These are phyloP conservation scores for Lactarius indigo DNA, from an alignment of 768 basidiomycete species.

Conservation along the genomic window DNA sequence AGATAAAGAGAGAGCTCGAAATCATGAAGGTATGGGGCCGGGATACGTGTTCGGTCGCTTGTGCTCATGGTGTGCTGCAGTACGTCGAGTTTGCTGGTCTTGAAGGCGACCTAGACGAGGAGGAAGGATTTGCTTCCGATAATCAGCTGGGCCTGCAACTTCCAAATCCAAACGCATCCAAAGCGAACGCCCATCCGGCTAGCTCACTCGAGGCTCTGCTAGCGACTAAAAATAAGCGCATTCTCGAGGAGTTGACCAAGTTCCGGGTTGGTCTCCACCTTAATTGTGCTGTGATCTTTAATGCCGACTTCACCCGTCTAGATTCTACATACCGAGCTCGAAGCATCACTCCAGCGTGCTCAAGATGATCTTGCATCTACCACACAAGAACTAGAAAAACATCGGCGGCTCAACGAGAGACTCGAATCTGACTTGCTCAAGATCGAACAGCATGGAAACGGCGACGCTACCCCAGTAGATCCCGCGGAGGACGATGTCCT, in stretches of 20 bases:
- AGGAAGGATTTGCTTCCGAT: conserved; percentile 34
- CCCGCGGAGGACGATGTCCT: conserved; percentile 51
- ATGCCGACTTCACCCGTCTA: conserved; percentile 30
- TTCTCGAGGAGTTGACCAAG: conserved; percentile 89
- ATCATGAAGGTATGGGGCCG: conserved; percentile 83
- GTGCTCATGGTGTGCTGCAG: conserved; percentile 40
- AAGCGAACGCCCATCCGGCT: conserved; percentile 69
- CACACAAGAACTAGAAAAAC: conserved; percentile 68
- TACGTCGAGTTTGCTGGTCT: conserved; percentile 94
- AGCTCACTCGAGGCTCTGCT: conserved; percentile 88
- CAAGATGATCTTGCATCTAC: conserved; percentile 57
- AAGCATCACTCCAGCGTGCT: conserved; percentile 56
- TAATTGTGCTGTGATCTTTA: background rate
- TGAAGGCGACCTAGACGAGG: conserved; percentile 69
- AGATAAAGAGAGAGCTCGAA: conserved; percentile 95
- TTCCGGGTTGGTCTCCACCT: conserved; percentile 59
- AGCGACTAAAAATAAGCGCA: conserved; percentile 88
- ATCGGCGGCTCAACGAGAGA: conserved; percentile 78
- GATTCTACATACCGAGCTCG: conserved; percentile 83
- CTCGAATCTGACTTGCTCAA: conserved; percentile 88
- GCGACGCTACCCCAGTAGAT: conserved; percentile 30
- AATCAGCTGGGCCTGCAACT: conserved; percentile 57
- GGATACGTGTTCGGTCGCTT: background rate
- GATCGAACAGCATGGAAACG: conserved; percentile 58
- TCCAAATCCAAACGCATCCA: conserved; percentile 87